Base-by-base conservation (phyloP, 352 stramenopile genomes). In the Blastocystis sp. region DNA sequence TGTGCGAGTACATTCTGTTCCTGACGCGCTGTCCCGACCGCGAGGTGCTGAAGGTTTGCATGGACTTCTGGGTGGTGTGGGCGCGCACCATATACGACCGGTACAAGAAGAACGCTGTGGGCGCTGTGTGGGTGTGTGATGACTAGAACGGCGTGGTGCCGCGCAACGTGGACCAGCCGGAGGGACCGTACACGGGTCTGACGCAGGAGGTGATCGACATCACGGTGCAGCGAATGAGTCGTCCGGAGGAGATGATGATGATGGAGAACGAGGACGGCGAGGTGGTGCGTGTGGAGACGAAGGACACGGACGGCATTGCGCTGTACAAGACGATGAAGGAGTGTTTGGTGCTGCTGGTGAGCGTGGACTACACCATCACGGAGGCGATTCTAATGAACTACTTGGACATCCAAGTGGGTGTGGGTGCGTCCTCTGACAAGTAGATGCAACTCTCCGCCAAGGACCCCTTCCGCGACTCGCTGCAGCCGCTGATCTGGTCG, bases 301-400 rank as follows among this genome's bases (percentile, higher is more conserved):
- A 98, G 92, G 97, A 99, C 91, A 99, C 97, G 9, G 97, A 99
- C 91, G 97, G 97, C 0, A 96, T 99, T 90, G 98, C 96, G 41
- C 96, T 99, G 93, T 99, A 99, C 93, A 99, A 99, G 93, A 98
- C 96, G 9, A 99, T 99, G 97, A 94, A 98, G 81, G 97, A 99
- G 93, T 98, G 95, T 16, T 92, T 99, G 3, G 97, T 99, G 66
- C 99, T 99, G 92, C 93, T 99, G 76, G 99, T 97, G n/a, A 96
- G 99, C 91, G 92, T 99, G 66, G 98, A 99, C 92, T 98, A 97
- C 82, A 96, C 98, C 91, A 97, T 99, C 92, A 99, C 97, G 10
- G 97, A 99, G 92, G 97, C 92, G 41, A 99, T 99, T 80, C 98
- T 99, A 96, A 93, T 99, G 24, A 94, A 98, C 76, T 99, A 98